phyloP scores from a whole-genome alignment of 148 eudicot genomes.

The Silene latifolia region DNA sequence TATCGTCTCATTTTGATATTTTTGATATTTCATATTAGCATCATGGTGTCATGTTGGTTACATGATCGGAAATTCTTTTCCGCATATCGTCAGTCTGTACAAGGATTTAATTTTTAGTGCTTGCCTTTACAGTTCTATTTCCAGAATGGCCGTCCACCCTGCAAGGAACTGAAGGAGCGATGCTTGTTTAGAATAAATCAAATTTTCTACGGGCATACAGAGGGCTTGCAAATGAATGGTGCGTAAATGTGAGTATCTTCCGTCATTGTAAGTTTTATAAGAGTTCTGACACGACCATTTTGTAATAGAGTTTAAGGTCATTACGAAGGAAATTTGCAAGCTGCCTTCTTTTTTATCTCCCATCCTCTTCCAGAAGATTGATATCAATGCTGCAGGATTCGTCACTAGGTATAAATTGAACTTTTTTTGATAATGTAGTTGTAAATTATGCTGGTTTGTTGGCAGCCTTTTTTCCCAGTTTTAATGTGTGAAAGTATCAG shows the following conservation, averaged over 20 bases:
- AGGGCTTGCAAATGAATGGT: constrained; percentile 88
- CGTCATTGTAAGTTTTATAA: neutral
- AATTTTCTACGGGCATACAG: constrained; percentile 81
- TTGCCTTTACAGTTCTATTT: constrained; percentile 73
- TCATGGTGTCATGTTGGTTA: neutral
- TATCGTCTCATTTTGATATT: neutral
- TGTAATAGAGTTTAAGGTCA: constrained; percentile 71
- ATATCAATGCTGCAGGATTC: constrained; percentile 55
- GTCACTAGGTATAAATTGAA: constrained; percentile 66
- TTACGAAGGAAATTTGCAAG: constrained; percentile 94
- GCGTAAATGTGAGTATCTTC: constrained; percentile 23
- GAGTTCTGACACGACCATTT: constrained; percentile 17
- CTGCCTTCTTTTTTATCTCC: constrained; percentile 89
- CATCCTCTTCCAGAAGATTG: constrained; percentile 80
- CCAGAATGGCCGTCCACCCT: constrained; percentile 89
- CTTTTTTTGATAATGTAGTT: neutral
- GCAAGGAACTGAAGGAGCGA: constrained; percentile 84
- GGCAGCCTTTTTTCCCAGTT: neutral
- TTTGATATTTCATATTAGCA: neutral
- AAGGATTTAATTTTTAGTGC: constrained; percentile 5
- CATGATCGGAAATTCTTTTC: neutral
- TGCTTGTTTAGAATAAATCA: constrained; percentile 89
- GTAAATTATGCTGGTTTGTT: neutral
- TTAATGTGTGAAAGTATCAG: neutral
- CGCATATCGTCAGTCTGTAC: constrained; percentile 6